phyloP scores from a whole-genome alignment of 2,329 filamentous ascomycete species.

The Tolypocladium album region DNA sequence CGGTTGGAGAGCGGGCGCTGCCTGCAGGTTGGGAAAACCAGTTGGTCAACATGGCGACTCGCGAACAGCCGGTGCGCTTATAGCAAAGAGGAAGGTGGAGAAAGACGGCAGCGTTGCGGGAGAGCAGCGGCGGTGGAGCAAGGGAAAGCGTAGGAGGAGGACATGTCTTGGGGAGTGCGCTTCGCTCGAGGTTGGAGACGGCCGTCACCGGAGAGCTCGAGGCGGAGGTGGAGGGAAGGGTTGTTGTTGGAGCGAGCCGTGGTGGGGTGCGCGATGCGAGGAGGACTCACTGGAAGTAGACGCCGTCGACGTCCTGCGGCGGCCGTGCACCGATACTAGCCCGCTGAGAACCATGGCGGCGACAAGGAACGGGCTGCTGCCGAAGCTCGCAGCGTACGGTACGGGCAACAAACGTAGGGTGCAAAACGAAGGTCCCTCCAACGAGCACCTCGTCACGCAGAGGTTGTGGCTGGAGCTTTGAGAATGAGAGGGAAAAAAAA shows the following conservation, averaged over 20 bases:
- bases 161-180: background rate
- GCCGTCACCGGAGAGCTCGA: background rate
- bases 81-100: conserved; percentile 4
- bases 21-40: conserved; percentile 31
- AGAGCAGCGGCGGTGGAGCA: background rate
- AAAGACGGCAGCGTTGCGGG: conserved; percentile 4
- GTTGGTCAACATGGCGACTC: conserved; percentile 27
- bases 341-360: conserved; percentile 19
- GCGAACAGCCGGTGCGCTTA: conserved; percentile 2
- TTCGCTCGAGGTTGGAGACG: background rate
- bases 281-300: conserved; percentile 14
- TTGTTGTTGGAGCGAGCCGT: background rate
- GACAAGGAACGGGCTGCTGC: background rate
- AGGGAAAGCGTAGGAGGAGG: background rate
- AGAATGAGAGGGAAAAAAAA: background rate
- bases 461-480: background rate
- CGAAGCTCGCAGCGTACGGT: too few relatives aligned
- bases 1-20: conserved; percentile 43
- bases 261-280: background rate
- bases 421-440: background rate
- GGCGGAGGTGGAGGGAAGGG: background rate
- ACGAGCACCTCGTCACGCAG: background rate
- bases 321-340: conserved; percentile 18
- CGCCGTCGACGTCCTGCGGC: conserved; percentile 17
- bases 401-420: background rate